Percentiles rank a stretch among this genome's conserved stretches.
Conservation (phyloP, 1,139 yeast species). For the Ashbya aceris region DNA sequence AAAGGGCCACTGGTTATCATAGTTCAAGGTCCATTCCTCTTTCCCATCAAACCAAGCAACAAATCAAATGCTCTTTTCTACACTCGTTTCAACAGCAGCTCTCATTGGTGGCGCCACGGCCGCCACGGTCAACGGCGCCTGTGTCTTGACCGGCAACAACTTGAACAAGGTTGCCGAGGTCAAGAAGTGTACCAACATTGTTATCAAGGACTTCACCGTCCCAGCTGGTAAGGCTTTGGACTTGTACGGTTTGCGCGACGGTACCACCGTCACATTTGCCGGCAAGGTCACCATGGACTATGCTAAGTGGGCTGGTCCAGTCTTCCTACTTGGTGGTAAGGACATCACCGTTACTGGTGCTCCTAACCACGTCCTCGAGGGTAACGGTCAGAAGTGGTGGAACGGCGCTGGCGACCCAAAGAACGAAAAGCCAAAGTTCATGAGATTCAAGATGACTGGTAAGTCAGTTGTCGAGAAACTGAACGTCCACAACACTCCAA, state of each 20-base stretch:
- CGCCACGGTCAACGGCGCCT: neutral
- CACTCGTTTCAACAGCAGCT: no score
- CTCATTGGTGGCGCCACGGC: neutral
- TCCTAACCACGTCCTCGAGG: constrained; percentile 11
- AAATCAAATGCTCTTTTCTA: no score
- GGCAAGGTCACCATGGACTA: constrained; percentile 14
- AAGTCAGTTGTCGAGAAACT: constrained; percentile 8
- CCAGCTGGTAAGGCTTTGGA: constrained; percentile 15
- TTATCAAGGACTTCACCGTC: constrained; percentile 10
- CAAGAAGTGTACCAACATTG: constrained; percentile 3
- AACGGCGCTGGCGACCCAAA: constrained; percentile 15
- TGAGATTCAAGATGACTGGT: constrained; percentile 8
- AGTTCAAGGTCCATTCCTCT: no score
- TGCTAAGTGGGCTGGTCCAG: constrained; percentile 14
- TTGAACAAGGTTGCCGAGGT: neutral
- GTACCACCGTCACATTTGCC: constrained; percentile 13
- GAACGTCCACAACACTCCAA: constrained; percentile 13
- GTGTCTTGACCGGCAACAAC: neutral
- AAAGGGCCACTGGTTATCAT: no score
- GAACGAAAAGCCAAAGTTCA: constrained; percentile 13
- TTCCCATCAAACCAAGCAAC: no score
- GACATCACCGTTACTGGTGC: constrained; percentile 11
- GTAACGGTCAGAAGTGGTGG: constrained; percentile 14
- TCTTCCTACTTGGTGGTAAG: constrained; percentile 10
- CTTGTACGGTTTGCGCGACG: constrained; percentile 9